Conservation (phyloP, 2,329 filamentous ascomycete genomes). For the Orbilia oligospora region DNA sequence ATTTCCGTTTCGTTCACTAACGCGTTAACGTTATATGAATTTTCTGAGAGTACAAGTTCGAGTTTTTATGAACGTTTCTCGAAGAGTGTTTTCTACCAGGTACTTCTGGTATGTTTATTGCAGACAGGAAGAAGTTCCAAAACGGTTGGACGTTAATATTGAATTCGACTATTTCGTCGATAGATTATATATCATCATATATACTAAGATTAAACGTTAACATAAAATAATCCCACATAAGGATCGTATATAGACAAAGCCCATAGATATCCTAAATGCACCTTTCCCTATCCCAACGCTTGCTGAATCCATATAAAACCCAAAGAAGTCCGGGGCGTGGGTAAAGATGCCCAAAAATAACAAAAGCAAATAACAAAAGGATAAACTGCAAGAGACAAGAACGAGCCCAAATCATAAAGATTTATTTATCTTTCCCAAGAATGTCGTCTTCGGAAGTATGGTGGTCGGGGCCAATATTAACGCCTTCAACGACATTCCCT, state of each 20-base stretch:
- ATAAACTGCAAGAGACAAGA: neutral
- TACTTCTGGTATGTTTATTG: neutral
- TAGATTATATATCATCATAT: constrained; percentile 1
- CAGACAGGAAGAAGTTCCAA: neutral
- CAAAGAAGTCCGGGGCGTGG: neutral
- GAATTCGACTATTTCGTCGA: constrained; percentile 3
- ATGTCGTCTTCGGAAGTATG: constrained; percentile 28
- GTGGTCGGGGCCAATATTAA: constrained; percentile 39
- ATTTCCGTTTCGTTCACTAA: constrained; percentile 72
- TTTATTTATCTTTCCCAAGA: constrained; percentile 54
- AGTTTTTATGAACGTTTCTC: constrained; percentile 2
- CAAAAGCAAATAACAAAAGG: constrained; percentile 5
- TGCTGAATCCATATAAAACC: constrained; percentile 5
- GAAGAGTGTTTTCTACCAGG: neutral
- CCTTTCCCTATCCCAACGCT: constrained; percentile 21
- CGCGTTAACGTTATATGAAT: neutral
- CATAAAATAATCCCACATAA: neutral
- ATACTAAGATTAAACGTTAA: constrained; percentile 16
- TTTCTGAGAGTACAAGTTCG: neutral
- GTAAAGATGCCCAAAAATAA: neutral
- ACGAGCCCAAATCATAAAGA: constrained; percentile 6
- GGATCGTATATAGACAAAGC: constrained; percentile 11
- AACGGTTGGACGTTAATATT: neutral
- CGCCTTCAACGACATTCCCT: constrained; percentile 67
- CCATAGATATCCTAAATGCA: constrained; percentile 21